These are phyloP conservation scores for Geotrichum australiense DNA, from an alignment of 1,139 yeast species.

Conservation along the genomic window DNA sequence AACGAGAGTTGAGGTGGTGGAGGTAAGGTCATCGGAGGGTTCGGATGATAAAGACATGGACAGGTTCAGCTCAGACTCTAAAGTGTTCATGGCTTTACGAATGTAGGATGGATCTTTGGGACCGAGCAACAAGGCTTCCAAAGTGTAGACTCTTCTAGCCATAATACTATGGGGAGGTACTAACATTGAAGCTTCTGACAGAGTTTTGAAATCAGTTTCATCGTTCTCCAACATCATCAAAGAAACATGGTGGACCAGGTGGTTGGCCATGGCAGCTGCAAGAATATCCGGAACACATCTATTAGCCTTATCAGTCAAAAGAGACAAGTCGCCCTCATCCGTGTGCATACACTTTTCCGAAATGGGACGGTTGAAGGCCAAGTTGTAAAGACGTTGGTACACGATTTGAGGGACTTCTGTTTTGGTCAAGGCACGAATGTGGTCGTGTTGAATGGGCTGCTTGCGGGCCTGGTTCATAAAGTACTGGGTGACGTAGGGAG, in stretches of 20 bases:
- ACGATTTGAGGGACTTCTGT: conserved; percentile 21
- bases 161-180: conserved; percentile 30
- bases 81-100: conserved; percentile 21
- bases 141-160: conserved; percentile 28
- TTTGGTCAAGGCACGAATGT: conserved; percentile 18
- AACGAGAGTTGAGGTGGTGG: neutral
- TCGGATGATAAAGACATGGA: conserved; percentile 12
- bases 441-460: conserved; percentile 18
- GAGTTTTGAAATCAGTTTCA: conserved; percentile 20
- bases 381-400: conserved; percentile 24
- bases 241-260: conserved; percentile 26
- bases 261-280: conserved; percentile 31
- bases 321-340: conserved; percentile 27
- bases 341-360: conserved; percentile 18
- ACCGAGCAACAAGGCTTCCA: conserved; percentile 30
- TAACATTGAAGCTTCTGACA: conserved; percentile 25
- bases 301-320: conserved; percentile 26
- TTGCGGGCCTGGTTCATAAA: conserved; percentile 26
- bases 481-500: conserved; percentile 16
- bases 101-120: conserved; percentile 23
- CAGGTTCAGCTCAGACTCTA: conserved; percentile 20
- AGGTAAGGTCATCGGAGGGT: neutral
- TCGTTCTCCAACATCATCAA: conserved; percentile 22
- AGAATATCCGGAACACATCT: conserved; percentile 30
- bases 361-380: conserved; percentile 22